phyloP scores from a whole-genome alignment of 441 rosid species.

The Jatropha multifida region DNA sequence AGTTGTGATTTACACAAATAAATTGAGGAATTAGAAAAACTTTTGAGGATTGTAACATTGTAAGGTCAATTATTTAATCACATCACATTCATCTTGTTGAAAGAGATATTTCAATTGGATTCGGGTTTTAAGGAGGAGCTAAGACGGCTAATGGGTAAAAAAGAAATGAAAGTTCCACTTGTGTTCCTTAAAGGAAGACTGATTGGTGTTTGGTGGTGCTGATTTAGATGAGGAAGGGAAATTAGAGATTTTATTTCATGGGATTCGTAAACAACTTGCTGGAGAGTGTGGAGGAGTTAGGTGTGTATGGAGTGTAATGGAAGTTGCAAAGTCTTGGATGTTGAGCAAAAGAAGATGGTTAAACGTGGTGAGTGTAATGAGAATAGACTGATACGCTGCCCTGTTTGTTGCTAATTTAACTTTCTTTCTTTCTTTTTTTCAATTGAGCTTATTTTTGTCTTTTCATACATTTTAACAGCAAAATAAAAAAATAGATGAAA shows the following conservation, averaged over 20 bases:
- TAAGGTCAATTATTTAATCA: slow-evolving; percentile 64
- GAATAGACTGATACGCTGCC: slow-evolving; percentile 86
- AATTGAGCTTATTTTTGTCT: too few species aligned
- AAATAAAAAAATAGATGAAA: too few species aligned
- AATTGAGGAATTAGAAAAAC: slow-evolving; percentile 89
- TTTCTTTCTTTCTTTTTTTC: not conserved
- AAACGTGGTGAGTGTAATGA: slow-evolving; percentile 82
- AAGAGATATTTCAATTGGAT: slow-evolving; percentile 88
- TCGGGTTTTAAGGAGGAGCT: slow-evolving; percentile 76
- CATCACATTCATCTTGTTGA: slow-evolving; percentile 51
- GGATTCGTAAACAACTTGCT: slow-evolving; percentile 41
- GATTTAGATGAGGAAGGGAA: slow-evolving; percentile 84
- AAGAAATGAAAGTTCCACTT: slow-evolving; percentile 64
- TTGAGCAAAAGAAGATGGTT: slow-evolving; percentile 43
- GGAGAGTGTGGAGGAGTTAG: slow-evolving; percentile 65
- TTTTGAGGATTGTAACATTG: slow-evolving; percentile 77
- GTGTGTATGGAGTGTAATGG: slow-evolving; percentile 82
- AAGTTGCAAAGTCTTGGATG: slow-evolving; percentile 64
- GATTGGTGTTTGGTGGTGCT: slow-evolving; percentile 82
- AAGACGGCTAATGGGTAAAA: slow-evolving; percentile 45
- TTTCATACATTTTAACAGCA: too few species aligned
- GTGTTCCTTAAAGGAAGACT: slow-evolving; percentile 78
- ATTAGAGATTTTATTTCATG: slow-evolving; percentile 51
- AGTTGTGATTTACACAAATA: slow-evolving; percentile 78
- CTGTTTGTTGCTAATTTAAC: slow-evolving; percentile 54